Conservation (phyloP, 306 rosid genomes). For the Vachellia collinsii region DNA sequence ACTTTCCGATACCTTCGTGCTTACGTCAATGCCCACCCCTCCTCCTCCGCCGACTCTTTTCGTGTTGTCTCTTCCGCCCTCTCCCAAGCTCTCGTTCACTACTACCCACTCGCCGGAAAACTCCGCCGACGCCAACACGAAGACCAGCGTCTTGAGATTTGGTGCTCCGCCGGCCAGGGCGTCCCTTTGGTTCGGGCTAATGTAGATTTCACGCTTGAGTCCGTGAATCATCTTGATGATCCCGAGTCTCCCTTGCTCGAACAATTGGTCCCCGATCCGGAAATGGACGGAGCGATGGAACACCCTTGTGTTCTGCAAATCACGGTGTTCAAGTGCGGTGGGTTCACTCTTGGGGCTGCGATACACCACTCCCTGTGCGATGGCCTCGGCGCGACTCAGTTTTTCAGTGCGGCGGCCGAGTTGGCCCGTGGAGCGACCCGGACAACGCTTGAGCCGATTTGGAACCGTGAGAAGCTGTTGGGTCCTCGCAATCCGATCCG, state of each 20-base stretch:
- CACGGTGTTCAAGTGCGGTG: constrained; percentile 75
- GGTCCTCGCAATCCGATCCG: constrained; percentile 58
- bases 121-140: constrained; percentile 43
- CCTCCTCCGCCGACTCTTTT: constrained; percentile 47
- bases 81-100: constrained; percentile 62
- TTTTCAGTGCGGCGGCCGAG: constrained; percentile 78
- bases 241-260: constrained; percentile 52
- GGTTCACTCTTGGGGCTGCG: constrained; percentile 77
- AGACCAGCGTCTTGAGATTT: constrained; percentile 54
- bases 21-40: constrained; percentile 42
- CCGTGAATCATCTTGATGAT: constrained; percentile 57
- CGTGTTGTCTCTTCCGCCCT: constrained; percentile 62
- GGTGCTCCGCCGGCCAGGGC: constrained; percentile 60
- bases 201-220: constrained; percentile 57
- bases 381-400: constrained; percentile 73
- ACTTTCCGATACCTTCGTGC: constrained; percentile 87
- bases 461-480: constrained; percentile 59
- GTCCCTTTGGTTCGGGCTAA: constrained; percentile 64
- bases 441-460: constrained; percentile 49
- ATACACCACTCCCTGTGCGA: constrained; percentile 74
- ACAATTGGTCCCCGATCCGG: constrained; percentile 68
- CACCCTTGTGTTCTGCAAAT: constrained; percentile 73
- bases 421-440: constrained; percentile 64
- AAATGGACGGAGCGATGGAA: constrained; percentile 46
- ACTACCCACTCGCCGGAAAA: constrained; percentile 77